Conservation (phyloP, 768 basidiomycete genomes). For the Termitomyces sp. region DNA sequence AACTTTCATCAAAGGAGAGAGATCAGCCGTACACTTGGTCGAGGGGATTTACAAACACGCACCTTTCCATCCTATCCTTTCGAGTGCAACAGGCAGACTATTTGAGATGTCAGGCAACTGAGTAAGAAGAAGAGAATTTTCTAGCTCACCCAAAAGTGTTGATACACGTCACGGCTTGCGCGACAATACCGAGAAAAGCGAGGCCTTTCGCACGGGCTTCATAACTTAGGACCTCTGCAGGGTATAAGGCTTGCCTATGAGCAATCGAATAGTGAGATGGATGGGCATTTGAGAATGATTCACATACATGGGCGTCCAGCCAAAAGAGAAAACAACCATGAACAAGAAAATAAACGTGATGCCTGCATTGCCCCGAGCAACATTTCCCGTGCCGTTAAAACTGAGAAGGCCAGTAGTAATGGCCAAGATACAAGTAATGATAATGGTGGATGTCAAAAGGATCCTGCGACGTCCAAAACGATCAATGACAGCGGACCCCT, state of each 20-base stretch:
- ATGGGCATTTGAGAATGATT: background rate
- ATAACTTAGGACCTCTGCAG: slow-evolving; percentile 49
- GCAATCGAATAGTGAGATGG: background rate
- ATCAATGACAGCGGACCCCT: slow-evolving; percentile 48
- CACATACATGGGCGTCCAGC: slow-evolving; percentile 52
- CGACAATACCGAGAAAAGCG: slow-evolving; percentile 43
- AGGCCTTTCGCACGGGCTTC: slow-evolving; percentile 52
- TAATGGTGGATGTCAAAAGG: slow-evolving; percentile 35
- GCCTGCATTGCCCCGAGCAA: slow-evolving; percentile 43
- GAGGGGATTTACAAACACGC: slow-evolving; percentile 3
- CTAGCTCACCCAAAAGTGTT: slow-evolving; percentile 45
- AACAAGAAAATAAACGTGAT: slow-evolving; percentile 50
- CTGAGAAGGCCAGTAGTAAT: slow-evolving; percentile 48
- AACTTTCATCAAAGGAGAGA: slow-evolving; percentile 23
- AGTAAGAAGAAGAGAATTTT: background rate
- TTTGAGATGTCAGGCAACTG: background rate
- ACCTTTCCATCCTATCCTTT: slow-evolving; percentile 47
- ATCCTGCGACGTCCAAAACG: slow-evolving; percentile 45
- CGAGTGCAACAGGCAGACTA: slow-evolving; percentile 45
- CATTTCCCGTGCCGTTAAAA: slow-evolving; percentile 28
- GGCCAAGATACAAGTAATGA: slow-evolving; percentile 37
- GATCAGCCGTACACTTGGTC: background rate
- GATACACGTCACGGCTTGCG: slow-evolving; percentile 41
- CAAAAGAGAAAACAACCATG: slow-evolving; percentile 52
- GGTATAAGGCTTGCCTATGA: slow-evolving; percentile 48